These are phyloP conservation scores for Massospora cicadina DNA, from an alignment of 371 early-diverging fungal genomes.

Conservation along the genomic window DNA sequence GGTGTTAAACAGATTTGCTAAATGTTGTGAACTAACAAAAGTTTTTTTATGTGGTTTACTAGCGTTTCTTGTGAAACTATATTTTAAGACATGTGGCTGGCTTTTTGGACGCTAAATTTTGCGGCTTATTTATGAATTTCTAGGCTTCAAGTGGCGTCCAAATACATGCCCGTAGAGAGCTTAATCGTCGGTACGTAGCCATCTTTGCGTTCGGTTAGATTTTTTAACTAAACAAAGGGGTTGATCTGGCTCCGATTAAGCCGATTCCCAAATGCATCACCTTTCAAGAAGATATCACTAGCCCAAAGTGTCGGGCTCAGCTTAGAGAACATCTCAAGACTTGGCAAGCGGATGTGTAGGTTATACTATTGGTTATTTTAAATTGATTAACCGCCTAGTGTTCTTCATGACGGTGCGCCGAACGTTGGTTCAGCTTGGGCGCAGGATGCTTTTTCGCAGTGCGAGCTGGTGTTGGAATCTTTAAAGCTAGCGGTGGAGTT, in stretches of 20 bases:
- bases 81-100: too few species aligned
- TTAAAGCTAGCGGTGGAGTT: constrained; percentile 94
- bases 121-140: too few species aligned
- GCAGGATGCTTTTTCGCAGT: constrained; percentile 97
- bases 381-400: constrained; percentile 22
- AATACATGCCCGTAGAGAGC: constrained; percentile 89
- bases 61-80: too few species aligned
- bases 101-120: too few species aligned
- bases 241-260: constrained; percentile 97
- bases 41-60: too few species aligned
- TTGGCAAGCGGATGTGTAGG: constrained; percentile 96
- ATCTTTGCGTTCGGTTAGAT: too few species aligned
- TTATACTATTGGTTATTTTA: constrained; percentile 9
- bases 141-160: constrained; percentile 85
- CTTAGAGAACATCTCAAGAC: constrained; percentile 81
- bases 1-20: too few species aligned
- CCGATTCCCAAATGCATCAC: constrained; percentile 93
- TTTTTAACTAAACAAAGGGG: constrained; percentile 43
- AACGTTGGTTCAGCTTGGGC: constrained; percentile 98
- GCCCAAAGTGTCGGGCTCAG: constrained; percentile 74
- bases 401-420: constrained; percentile 99
- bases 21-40: too few species aligned
- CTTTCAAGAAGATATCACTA: constrained; percentile 95
- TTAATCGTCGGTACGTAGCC: constrained; percentile 84
- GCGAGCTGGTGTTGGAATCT: constrained; percentile 90